Evolutionary conservation across 2,329 filamentous ascomycete species (phyloP), one percentile per base, ranked within the genome.

Genomic region (Akanthomyces dipterigenus): DNA sequence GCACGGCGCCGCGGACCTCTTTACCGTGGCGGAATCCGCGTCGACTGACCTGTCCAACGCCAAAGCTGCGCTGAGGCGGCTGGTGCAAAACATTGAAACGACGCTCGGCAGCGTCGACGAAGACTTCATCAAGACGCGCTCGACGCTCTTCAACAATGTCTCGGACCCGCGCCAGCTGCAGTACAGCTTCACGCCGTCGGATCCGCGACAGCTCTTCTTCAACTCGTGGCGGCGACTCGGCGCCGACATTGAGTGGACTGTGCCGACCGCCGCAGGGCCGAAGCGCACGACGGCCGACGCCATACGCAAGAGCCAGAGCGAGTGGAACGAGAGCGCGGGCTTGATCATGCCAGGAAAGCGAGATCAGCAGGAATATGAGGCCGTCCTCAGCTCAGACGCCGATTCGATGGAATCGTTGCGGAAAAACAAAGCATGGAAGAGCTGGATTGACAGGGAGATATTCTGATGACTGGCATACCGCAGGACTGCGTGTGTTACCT

Each of bases 171-270:
- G 76, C 9, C 66, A 68, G 40, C 65, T 78, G 38, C 76, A 76
- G 16, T 69, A 78, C 24, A 70, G 72, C 20, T 72, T 76, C 60
- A 75, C 78, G 61, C 75, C 76, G 26, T 69, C 75, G n/a, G 70
- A 73, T 50, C 72, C 75, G 2, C 70, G 73, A 55, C 70, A 73
- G 45, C 69, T 79, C 43, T 72, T 72, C 12, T 76, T 79, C 69
- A 79, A 79, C 64, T 78, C 76, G 5, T 80, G 77, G 77, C 70
- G 75, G 8, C 71, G 73, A 61, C 75, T 79, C 64, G 77, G 77
- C 1, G 75, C 72, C 24, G 76, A 79, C 62, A 71, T 73, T 5
- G 65, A 70, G 63, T 80, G 77, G 69, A 31, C 53, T 7, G 66
- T 75, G 14, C 68, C 72, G 0, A 71, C 71, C 20, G 36, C 55